Evolutionary conservation across 371 early-diverging fungal genomes (phyloP), one percentile per base, ranked within the genome.

Genomic region (Chytridiales sp.): DNA sequence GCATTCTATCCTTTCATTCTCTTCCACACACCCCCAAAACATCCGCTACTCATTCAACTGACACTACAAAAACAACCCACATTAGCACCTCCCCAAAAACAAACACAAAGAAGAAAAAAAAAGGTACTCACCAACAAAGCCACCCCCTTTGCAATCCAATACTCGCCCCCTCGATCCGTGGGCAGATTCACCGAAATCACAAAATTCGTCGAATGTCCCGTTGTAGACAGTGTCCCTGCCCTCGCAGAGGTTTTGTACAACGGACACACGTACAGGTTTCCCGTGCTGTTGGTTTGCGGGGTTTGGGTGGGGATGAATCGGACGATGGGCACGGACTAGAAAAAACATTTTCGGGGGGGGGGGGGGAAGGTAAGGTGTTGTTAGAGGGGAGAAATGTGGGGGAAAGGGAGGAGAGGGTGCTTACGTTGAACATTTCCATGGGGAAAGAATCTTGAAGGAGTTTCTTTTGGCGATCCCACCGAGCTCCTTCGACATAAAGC

Each of bases 181-280:
- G 79, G 79, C 2, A 82, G 47, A 49, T 62, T 65, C 9, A 79
- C 56, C 0, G 78, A 48, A 9, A 79, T 64, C 22, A 82, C 75
- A 61, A 75, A 82, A 52, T 82, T 82, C 31, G 80, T 77, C 0
- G 82, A 82, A 49, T 82, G 82, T 2, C 82, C 82, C 13, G 82
- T 82, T 15, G 82, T 79, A 8, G 76, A 72, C 41, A 82, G 67
- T 1, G 78, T 78, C 8, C 82, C 82, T 17, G 79, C 78, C 2
- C 82, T 62, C 19, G 78, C 80, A 15, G 75, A 69, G 1, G 82
- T 82, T 50, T 82, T 82, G 71, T 82, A 82, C 17, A 82, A 63
- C 11, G 82, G 82, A 57, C 75, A 74, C 15, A 73, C 69, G 61
- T 78, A 82, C 8, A 68, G 43, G 6, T 53, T 59, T 13, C 19